A percentile compares a stretch with the other conserved stretches of the same genome.
Conservation (phyloP, 2,329 filamentous ascomycete species). For the Stagonosporopsis vannaccii region DNA sequence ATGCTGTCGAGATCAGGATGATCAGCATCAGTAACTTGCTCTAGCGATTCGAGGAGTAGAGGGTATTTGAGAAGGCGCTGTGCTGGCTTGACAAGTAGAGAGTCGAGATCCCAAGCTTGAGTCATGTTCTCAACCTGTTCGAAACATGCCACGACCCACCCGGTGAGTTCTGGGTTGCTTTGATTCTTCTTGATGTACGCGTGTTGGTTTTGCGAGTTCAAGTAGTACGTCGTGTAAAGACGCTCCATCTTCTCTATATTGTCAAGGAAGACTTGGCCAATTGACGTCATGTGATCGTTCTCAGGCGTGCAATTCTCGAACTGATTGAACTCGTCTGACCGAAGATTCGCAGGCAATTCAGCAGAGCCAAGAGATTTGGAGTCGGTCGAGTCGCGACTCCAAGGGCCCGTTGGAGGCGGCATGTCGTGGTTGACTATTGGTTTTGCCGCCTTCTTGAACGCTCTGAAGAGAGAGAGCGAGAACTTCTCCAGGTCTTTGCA, state of each 20-base stretch:
- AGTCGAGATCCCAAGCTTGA: constrained; percentile 92
- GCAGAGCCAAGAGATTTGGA: constrained; percentile 23
- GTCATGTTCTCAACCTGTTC: constrained; percentile 92
- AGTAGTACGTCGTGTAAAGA: constrained; percentile 70
- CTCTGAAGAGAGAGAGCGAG: constrained; percentile 77
- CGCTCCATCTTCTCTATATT: constrained; percentile 67
- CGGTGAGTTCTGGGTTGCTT: constrained; percentile 63
- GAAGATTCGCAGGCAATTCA: constrained; percentile 27
- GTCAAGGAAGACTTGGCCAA: constrained; percentile 66
- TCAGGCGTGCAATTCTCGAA: constrained; percentile 48
- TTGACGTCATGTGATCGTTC: constrained; percentile 64
- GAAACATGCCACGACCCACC: constrained; percentile 94
- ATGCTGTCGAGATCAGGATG: constrained; percentile 83
- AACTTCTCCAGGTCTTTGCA: constrained; percentile 90
- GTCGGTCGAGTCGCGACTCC: constrained; percentile 35
- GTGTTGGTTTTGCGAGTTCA: constrained; percentile 70
- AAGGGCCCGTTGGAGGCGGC: constrained; percentile 34
- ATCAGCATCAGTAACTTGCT: constrained; percentile 78
- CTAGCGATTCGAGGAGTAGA: constrained; percentile 79
- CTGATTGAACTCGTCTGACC: constrained; percentile 35
- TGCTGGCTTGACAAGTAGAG: constrained; percentile 95
- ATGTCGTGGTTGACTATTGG: constrained; percentile 70
- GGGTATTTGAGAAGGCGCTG: constrained; percentile 95
- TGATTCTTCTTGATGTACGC: constrained; percentile 65
- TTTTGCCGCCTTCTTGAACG: constrained; percentile 81